phyloP scores from a whole-genome alignment of 306 rosid species.

The Medicago truncatula region MtrunA17r5.0-ANR NC_053043.1:16664001-16664500 shows the following conservation, averaged over 20 bases:
- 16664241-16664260: background rate
- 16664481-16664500: constrained; percentile 63
- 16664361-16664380: background rate
- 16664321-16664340: constrained; percentile 28
- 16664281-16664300: background rate
- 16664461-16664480: constrained; percentile 4
- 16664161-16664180: no score
- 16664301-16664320: background rate
- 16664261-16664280: constrained; percentile 27
- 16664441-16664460: background rate
- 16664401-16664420: constrained; percentile 13
- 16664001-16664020: no score
- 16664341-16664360: constrained; percentile 1
- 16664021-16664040: no score
- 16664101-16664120: no score
- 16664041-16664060: no score
- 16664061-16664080: no score
- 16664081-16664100: no score
- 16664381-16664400: background rate
- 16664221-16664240: background rate
- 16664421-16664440: constrained; percentile 31
- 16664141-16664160: no score
- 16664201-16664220: background rate
- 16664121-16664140: no score
- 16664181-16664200: no score